Base-by-base conservation (phyloP, 495 filamentous ascomycete genomes). In the Apiosordaria backusii region DNA sequence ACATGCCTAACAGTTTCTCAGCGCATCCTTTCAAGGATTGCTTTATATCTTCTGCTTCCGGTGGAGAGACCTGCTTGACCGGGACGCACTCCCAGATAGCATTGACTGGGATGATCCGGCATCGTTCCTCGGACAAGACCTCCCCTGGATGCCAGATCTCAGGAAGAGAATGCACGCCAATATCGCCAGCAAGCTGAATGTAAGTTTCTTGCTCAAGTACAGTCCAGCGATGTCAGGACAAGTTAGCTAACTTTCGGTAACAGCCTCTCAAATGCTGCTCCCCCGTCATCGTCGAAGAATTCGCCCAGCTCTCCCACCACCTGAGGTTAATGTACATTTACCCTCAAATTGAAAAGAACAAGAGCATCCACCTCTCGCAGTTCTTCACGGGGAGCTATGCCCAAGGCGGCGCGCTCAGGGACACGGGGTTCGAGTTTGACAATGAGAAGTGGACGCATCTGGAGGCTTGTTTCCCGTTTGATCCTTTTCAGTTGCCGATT, bases 391-490 rank as follows among this genome's bases (percentile, higher is more conserved):
- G 72, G 13, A 78, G 74, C 25, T 82, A 83, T 66, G 76, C 81
- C 29, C 79, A 72, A n/a, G 78, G 78, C 64, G 79, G 79, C 16
- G 80, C 78, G 1, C 71, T 85, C 24, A 84, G 92, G 53, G 92
- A 95, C 72, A 84, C 86, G 70, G 89, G 84, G 63, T 79, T 84
- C 57, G 80, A 83, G 60, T 74, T 79, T 62, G 85, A 86, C 59
- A 85, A 89, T 50, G 88, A 93, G 64, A 88, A 88, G 50, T 87
- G 86, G 77, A 83, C 87, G 59, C 86, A 94, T 74, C 83, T 98
- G 2, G 94, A 97, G 67, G 90, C 91, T 0, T 97, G 93, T 76
- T 98, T 98, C 75, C 95, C 96, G 1, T 99, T 99, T 71, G 95
- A 99, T 73, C 95, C 95, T 2, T 98, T 97, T 77, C 87, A 91